phyloP scores from a whole-genome alignment of 202 grass and related monocot species.

The Cymbopogon flexuosus region DNA sequence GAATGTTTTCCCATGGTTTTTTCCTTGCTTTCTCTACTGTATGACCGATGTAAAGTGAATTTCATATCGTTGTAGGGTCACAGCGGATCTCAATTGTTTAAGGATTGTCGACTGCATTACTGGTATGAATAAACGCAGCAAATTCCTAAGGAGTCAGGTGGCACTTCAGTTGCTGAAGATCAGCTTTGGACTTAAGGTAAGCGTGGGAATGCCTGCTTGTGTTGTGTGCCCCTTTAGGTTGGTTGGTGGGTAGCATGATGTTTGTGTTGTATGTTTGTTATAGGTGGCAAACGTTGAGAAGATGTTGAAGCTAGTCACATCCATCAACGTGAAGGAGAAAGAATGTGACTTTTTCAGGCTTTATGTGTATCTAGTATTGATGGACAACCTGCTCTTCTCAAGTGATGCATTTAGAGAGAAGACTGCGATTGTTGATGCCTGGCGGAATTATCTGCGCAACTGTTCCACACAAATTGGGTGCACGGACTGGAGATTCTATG shows the following conservation, averaged over 20 bases:
- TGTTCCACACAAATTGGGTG: slow-evolving; percentile 68
- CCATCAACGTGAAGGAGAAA: slow-evolving; percentile 72
- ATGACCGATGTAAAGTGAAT: slow-evolving; percentile 27
- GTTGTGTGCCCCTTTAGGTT: too few species aligned
- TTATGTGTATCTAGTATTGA: slow-evolving; percentile 61
- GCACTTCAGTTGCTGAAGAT: slow-evolving; percentile 70
- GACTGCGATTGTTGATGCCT: slow-evolving; percentile 38
- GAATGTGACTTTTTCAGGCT: slow-evolving; percentile 62
- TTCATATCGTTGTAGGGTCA: slow-evolving; percentile 48
- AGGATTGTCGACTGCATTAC: slow-evolving; percentile 67
- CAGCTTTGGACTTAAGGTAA: slow-evolving; percentile 65
- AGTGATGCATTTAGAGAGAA: slow-evolving; percentile 47
- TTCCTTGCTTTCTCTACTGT: not conserved
- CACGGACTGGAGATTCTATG: slow-evolving; percentile 74
- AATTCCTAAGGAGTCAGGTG: slow-evolving; percentile 67
- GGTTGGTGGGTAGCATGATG: slow-evolving; percentile 8
- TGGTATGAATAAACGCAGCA: slow-evolving; percentile 47
- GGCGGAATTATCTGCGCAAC: slow-evolving; percentile 60
- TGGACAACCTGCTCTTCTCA: slow-evolving; percentile 65
- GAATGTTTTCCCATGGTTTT: not conserved
- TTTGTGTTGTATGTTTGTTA: not conserved
- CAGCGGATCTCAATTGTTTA: slow-evolving; percentile 74
- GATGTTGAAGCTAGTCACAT: slow-evolving; percentile 52
- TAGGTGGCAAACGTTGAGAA: slow-evolving; percentile 52
- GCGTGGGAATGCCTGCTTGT: not conserved